These are phyloP conservation scores for Candida saitoana DNA, from an alignment of 805 yeast genomes.

Conservation along the genomic window DNA sequence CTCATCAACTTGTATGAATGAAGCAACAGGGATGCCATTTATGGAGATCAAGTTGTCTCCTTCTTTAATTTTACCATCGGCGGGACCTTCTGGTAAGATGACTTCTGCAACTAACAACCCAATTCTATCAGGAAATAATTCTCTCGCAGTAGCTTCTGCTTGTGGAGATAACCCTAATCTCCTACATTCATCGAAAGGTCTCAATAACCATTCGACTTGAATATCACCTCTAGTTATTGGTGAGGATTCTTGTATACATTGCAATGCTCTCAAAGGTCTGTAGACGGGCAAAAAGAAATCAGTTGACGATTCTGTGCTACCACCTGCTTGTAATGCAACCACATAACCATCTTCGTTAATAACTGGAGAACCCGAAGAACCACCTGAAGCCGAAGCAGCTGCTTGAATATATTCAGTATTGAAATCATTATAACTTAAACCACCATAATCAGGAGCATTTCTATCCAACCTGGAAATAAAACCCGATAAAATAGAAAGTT, in stretches of 20 bases:
- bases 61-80: slow-evolving; percentile 66
- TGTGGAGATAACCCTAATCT: slow-evolving; percentile 77
- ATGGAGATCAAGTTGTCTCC: slow-evolving; percentile 82
- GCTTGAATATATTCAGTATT: slow-evolving; percentile 94
- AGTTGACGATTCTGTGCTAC: slow-evolving; percentile 84
- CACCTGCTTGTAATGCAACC: slow-evolving; percentile 93
- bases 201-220: slow-evolving; percentile 83
- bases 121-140: slow-evolving; percentile 63
- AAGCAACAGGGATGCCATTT: slow-evolving; percentile 58
- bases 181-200: slow-evolving; percentile 87
- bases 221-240: slow-evolving; percentile 86
- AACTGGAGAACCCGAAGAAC: slow-evolving; percentile 96
- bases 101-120: slow-evolving; percentile 83
- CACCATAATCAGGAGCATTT: slow-evolving; percentile 93
- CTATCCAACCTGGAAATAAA: slow-evolving; percentile 82
- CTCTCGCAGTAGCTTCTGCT: slow-evolving; percentile 67
- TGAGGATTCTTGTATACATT: slow-evolving; percentile 55
- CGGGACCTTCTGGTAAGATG: slow-evolving; percentile 82
- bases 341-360: slow-evolving; percentile 84
- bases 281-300: slow-evolving; percentile 87
- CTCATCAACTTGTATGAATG: slow-evolving; percentile 79
- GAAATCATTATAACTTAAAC: slow-evolving; percentile 83
- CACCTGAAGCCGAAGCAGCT: slow-evolving; percentile 94
- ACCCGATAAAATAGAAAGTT: slow-evolving; percentile 82
- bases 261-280: slow-evolving; percentile 76